A percentile compares a stretch with the other conserved stretches of the same genome.
Conservation (phyloP, 73 alveolate species). For the Breviolum minutum region DNA sequence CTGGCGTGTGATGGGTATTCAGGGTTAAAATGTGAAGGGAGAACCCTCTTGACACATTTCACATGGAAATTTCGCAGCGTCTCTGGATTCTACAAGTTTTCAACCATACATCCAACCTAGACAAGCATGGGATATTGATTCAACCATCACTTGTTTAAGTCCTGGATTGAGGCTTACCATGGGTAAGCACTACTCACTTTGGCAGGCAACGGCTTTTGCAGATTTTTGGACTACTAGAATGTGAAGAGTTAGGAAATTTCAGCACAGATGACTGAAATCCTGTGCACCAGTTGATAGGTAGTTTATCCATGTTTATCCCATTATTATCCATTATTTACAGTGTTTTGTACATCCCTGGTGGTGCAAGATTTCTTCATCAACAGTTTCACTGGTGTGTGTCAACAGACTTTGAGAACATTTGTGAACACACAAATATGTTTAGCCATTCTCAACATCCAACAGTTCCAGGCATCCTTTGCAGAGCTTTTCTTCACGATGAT, state of each 20-base stretch:
- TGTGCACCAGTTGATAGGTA: not conserved
- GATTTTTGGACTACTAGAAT: not conserved
- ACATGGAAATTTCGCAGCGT: no score
- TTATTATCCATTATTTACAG: no score
- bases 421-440: not conserved
- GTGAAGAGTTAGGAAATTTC: not conserved
- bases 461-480: conserved; percentile 52
- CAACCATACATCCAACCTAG: no score
- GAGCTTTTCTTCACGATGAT: conserved; percentile 78
- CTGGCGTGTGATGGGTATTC: no score
- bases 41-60: no score
- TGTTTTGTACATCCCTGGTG: no score
- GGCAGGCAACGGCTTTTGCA: not conserved
- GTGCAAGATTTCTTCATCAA: not conserved
- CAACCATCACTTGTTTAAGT: no score
- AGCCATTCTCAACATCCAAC: not conserved
- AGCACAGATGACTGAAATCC: not conserved
- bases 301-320: no score
- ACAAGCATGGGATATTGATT: no score
- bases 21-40: no score
- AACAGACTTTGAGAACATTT: not conserved
- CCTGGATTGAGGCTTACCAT: conserved; percentile 7
- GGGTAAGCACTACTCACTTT: conserved; percentile 38
- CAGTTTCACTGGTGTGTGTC: no score
- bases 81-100: no score